These are phyloP conservation scores for Clavulina sp. DNA, from an alignment of 768 basidiomycete species.

Conservation along the genomic window DNA sequence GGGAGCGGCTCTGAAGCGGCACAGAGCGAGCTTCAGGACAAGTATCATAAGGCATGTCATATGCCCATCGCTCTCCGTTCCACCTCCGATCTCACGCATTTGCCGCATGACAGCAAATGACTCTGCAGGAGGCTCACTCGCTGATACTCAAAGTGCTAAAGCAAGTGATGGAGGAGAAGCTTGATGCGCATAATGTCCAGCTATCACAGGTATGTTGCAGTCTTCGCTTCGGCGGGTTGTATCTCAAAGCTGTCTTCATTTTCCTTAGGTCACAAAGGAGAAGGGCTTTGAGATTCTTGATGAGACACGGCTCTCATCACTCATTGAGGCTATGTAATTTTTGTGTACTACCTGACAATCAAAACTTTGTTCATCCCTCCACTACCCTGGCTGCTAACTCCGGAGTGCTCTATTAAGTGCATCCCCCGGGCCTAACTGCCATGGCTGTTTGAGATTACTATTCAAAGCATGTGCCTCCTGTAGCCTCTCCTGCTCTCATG, in stretches of 20 bases:
- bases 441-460: too few species aligned
- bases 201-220: slow-evolving; percentile 61
- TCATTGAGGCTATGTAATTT: slow-evolving; percentile 49
- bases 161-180: slow-evolving; percentile 99
- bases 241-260: not conserved
- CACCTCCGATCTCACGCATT: not conserved
- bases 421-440: too few species aligned
- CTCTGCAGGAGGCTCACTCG: slow-evolving; percentile 69
- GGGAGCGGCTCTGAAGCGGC: slow-evolving; percentile 96
- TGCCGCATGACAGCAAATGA: slow-evolving; percentile 71
- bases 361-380: too few species aligned
- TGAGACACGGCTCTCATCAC: slow-evolving; percentile 60
- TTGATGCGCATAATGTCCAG: slow-evolving; percentile 97
- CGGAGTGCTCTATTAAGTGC: too few species aligned
- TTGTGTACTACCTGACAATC: not conserved
- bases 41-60: slow-evolving; percentile 71
- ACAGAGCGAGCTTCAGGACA: slow-evolving; percentile 91
- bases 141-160: slow-evolving; percentile 81
- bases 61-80: not conserved
- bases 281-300: slow-evolving; percentile 83
- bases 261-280: slow-evolving; percentile 49
- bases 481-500: too few species aligned
- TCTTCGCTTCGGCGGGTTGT: not conserved
- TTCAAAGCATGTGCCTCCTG: too few species aligned
- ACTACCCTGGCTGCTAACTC: too few species aligned